Percentiles rank a stretch among this genome's conserved stretches.
phyloP scores from a whole-genome alignment of 768 basidiomycete species.

The Tylopilus felleus region DNA sequence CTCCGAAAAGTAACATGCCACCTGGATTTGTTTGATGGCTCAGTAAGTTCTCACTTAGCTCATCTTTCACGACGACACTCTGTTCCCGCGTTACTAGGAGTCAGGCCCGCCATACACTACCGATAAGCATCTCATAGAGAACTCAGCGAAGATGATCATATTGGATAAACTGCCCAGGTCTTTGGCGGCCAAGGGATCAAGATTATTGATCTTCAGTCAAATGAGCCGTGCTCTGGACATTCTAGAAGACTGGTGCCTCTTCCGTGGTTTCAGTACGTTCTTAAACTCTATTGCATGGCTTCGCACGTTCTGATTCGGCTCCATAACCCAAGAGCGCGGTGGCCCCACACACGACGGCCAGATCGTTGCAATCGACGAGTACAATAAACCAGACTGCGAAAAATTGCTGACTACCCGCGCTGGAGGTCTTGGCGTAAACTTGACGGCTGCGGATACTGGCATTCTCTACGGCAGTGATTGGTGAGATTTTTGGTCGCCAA shows the following conservation, averaged over 20 bases:
- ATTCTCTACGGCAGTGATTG: constrained; percentile 97
- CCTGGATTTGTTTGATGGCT: constrained; percentile 90
- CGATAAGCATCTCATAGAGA: constrained; percentile 92
- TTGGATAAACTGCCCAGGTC: constrained; percentile 86
- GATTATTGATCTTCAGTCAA: constrained; percentile 96
- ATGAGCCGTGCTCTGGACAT: constrained; percentile 99
- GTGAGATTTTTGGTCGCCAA: constrained; percentile 37
- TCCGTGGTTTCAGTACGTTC: constrained; percentile 77
- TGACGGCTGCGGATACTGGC: constrained; percentile 93
- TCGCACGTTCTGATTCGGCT: constrained; percentile 2
- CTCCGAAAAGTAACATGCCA: constrained; percentile 87
- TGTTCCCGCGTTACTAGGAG: constrained; percentile 49
- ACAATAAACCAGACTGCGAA: constrained; percentile 90
- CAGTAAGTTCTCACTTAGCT: constrained; percentile 42
- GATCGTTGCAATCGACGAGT: constrained; percentile 93
- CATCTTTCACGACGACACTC: neutral
- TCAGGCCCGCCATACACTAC: constrained; percentile 98
- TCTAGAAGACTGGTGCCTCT: constrained; percentile 94
- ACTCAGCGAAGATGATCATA: constrained; percentile 96
- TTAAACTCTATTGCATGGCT: neutral
- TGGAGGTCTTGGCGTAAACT: constrained; percentile 94
- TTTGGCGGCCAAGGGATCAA: constrained; percentile 91
- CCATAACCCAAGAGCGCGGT: constrained; percentile 68
- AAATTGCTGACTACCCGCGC: constrained; percentile 97
- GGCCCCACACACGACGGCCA: constrained; percentile 95